phyloP scores from a whole-genome alignment of 129 eudicot genomes.

The Escallonia herrerae region DNA sequence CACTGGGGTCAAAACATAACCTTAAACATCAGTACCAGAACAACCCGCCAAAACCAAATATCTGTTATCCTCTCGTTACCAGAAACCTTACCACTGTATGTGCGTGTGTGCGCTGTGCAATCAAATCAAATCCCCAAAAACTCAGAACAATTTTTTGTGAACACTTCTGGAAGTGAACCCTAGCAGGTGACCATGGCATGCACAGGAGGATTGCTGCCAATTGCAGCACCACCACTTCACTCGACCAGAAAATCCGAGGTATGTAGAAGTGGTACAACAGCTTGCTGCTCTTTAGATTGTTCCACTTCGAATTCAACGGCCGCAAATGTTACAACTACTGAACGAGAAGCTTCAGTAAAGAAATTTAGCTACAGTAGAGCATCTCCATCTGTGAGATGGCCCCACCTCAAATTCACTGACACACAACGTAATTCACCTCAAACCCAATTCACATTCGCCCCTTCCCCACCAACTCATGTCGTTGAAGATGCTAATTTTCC shows the following conservation, averaged over 20 bases:
- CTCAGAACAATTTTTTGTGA: too few relatives aligned
- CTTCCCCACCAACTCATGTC: slow-evolving; percentile 10
- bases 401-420: slow-evolving; percentile 47
- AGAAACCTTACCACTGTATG: too few relatives aligned
- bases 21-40: too few relatives aligned
- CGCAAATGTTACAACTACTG: slow-evolving; percentile 13
- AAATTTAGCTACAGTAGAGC: slow-evolving; percentile 81
- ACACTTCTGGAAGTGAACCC: too few relatives aligned
- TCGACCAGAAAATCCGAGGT: slow-evolving; percentile 42
- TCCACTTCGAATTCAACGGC: slow-evolving; percentile 32
- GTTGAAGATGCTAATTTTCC: slow-evolving; percentile 14
- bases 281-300: slow-evolving; percentile 25
- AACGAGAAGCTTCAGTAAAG: slow-evolving; percentile 30
- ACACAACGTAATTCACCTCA: slow-evolving; percentile 11
- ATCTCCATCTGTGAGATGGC: slow-evolving; percentile 80
- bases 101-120: too few relatives aligned
- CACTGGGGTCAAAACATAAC: too few relatives aligned
- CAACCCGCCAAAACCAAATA: too few relatives aligned
- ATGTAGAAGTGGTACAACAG: slow-evolving; percentile 12
- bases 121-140: too few relatives aligned
- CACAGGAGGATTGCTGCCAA: slow-evolving; percentile 36
- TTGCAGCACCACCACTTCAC: slow-evolving; percentile 37
- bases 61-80: too few relatives aligned
- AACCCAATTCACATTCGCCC: slow-evolving; percentile 14
- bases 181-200: background rate